phyloP scores from a whole-genome alignment of 495 filamentous ascomycete genomes.

The Hypoxylon trugodes region DNA sequence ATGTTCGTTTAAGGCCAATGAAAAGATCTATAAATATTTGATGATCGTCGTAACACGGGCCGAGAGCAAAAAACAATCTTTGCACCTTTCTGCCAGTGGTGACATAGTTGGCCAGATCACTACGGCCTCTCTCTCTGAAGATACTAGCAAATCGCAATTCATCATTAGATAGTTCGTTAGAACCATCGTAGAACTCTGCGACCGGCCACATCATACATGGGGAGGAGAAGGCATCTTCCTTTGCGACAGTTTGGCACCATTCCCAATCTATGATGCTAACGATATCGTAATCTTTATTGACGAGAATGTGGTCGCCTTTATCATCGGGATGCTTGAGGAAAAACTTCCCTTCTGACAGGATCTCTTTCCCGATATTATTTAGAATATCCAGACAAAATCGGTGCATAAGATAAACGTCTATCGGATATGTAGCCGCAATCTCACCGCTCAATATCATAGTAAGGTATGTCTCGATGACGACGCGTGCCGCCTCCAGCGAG shows the following conservation, averaged over 20 bases:
- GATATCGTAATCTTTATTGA: slow-evolving; percentile 50
- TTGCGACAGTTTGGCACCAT: slow-evolving; percentile 48
- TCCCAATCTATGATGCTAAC: slow-evolving; percentile 53
- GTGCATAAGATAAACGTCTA: slow-evolving; percentile 51
- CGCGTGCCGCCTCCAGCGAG: slow-evolving; percentile 29
- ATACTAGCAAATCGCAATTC: slow-evolving; percentile 46
- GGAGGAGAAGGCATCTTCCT: slow-evolving; percentile 51
- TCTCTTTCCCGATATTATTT: slow-evolving; percentile 1
- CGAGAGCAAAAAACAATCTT: slow-evolving; percentile 10
- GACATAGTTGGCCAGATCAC: not conserved
- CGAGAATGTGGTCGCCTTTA: slow-evolving; percentile 52
- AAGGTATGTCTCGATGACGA: slow-evolving; percentile 33
- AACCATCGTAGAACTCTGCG: slow-evolving; percentile 51
- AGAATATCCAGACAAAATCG: slow-evolving; percentile 48
- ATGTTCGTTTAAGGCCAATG: too few relatives aligned
- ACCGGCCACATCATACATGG: slow-evolving; percentile 55
- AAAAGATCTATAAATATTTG: too few relatives aligned
- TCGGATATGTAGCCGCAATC: slow-evolving; percentile 26
- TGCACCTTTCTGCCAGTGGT: slow-evolving; percentile 8
- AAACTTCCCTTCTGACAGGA: slow-evolving; percentile 42
- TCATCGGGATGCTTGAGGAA: slow-evolving; percentile 53
- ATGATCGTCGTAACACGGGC: too few relatives aligned
- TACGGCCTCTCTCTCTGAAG: slow-evolving; percentile 44
- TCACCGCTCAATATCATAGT: slow-evolving; percentile 33
- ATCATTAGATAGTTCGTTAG: slow-evolving; percentile 47